Conservation (phyloP, 2,329 filamentous ascomycete genomes). For the Trichoderma lentiforme region DNA sequence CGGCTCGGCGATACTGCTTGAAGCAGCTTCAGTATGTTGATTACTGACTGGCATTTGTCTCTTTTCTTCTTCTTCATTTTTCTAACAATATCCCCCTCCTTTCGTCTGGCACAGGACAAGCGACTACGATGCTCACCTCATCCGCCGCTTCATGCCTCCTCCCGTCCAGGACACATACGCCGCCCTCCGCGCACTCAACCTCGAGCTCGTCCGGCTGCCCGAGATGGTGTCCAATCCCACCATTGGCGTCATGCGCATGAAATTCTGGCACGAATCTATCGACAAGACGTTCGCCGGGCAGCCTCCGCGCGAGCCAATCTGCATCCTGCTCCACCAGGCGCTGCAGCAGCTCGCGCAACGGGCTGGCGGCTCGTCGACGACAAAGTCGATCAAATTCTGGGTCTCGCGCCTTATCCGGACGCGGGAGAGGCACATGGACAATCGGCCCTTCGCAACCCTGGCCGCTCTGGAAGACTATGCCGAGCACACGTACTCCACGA, state of each 20-base stretch:
- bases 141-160: conserved; percentile 78
- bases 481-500: conserved; percentile 89
- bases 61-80: no score
- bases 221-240: conserved; percentile 86
- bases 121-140: conserved; percentile 83
- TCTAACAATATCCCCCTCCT: no score
- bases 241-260: conserved; percentile 83
- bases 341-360: conserved; percentile 57
- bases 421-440: conserved; percentile 77
- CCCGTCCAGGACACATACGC: conserved; percentile 79
- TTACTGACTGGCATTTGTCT: not conserved
- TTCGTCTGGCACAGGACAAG: conserved; percentile 59
- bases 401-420: conserved; percentile 73
- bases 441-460: conserved; percentile 74
- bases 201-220: conserved; percentile 85
- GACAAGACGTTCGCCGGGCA: conserved; percentile 70
- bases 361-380: conserved; percentile 39
- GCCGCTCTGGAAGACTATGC: conserved; percentile 79
- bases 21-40: conserved; percentile 47
- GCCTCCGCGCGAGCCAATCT: conserved; percentile 88
- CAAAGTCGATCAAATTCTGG: conserved; percentile 65
- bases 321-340: conserved; percentile 73
- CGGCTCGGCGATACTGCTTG: conserved; percentile 53
- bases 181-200: conserved; percentile 85
- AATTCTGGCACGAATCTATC: conserved; percentile 91